Evolutionary conservation across 2,329 filamentous ascomycete genomes (phyloP).

Genomic region (Mollisia scopiformis): DNA sequence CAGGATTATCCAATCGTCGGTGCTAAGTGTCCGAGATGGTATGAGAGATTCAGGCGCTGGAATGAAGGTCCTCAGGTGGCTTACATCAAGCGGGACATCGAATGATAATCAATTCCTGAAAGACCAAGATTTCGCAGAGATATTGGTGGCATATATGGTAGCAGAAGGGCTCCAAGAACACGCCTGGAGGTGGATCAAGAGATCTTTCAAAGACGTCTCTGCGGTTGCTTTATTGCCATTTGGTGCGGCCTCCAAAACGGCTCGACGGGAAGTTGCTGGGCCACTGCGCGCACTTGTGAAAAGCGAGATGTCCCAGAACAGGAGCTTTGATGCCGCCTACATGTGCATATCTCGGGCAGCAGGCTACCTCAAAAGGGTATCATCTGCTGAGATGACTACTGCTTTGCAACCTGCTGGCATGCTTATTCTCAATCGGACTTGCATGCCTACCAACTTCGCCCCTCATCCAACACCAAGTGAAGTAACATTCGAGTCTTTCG

Average conservation of each 20-base stretch:
- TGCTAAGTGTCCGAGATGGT: conserved; percentile 21
- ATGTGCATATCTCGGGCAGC: conserved; percentile 21
- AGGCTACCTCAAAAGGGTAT: conserved; percentile 12
- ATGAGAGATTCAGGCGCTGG: conserved; percentile 36
- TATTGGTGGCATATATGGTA: conserved; percentile 36
- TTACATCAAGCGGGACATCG: conserved; percentile 31
- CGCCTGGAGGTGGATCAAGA: conserved; percentile 34
- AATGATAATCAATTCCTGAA: conserved; percentile 30
- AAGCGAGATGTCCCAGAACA: conserved; percentile 14
- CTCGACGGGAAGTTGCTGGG: conserved; percentile 6
- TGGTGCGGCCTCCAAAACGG: neutral
- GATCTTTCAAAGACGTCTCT: conserved; percentile 17
- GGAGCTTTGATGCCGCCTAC: conserved; percentile 25
- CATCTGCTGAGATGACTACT: neutral
- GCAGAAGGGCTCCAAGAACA: conserved; percentile 33
- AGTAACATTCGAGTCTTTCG: conserved; percentile 27
- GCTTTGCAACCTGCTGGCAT: conserved; percentile 16
- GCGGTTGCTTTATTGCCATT: neutral
- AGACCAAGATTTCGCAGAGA: conserved; percentile 20
- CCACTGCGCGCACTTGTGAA: conserved; percentile 23
- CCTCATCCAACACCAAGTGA: conserved; percentile 13
- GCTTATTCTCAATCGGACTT: conserved; percentile 13
- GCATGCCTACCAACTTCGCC: neutral
- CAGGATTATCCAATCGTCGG: conserved; percentile 22
- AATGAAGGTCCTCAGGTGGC: conserved; percentile 35